phyloP scores from a whole-genome alignment of 805 yeast genomes.

The Yamadazyma laniorum region DNA sequence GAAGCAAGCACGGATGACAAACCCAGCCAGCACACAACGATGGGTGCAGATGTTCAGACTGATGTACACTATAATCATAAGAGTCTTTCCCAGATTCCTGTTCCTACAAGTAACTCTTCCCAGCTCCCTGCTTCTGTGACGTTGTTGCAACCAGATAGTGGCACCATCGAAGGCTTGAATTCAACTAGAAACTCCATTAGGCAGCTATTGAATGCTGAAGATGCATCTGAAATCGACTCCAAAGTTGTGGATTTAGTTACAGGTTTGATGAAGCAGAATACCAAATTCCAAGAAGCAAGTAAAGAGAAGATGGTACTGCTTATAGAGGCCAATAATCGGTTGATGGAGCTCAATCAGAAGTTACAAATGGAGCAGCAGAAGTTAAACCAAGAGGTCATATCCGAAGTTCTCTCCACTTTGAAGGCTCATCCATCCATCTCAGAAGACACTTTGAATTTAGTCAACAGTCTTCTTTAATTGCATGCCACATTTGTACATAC shows the following conservation, averaged over 20 bases:
- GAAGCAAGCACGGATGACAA: not conserved
- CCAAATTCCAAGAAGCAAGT: not conserved
- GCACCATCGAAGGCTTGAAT: not conserved
- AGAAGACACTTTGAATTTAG: constrained; percentile 1
- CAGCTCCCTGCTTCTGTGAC: not conserved
- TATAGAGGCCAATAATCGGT: constrained; percentile 1
- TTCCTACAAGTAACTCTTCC: not conserved
- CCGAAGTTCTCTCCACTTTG: constrained; percentile 7
- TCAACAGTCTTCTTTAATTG: not conserved
- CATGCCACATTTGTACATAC: too few relatives aligned
- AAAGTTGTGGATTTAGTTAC: not conserved
- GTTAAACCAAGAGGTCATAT: constrained; percentile 13
- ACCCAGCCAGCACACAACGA: not conserved
- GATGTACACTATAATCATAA: too few relatives aligned
- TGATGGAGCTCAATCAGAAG: constrained; percentile 9
- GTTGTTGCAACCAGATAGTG: not conserved
- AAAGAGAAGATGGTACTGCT: constrained; percentile 1
- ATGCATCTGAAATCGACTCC: not conserved
- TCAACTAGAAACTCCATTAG: not conserved
- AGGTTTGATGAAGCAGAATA: not conserved
- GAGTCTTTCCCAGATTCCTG: not conserved
- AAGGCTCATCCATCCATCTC: constrained; percentile 1
- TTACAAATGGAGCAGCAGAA: constrained; percentile 14
- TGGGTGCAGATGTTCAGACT: too few relatives aligned
- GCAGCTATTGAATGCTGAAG: not conserved